phyloP scores from a whole-genome alignment of 768 basidiomycete genomes.

The Pleurotus salmoneostramineus region DNA sequence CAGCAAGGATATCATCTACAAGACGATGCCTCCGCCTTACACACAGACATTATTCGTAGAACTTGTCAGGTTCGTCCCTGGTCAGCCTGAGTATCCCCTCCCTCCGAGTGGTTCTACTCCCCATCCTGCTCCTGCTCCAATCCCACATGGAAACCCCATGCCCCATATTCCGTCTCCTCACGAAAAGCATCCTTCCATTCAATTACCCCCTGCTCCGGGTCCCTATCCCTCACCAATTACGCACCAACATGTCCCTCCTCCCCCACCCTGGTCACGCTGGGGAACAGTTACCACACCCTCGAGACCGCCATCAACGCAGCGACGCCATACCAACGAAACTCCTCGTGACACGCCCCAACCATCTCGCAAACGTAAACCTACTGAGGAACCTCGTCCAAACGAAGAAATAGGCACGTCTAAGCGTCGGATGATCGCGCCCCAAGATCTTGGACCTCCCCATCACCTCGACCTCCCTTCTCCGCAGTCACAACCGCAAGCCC shows the following conservation, averaged over 20 bases:
- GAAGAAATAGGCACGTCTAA: slow-evolving; percentile 16
- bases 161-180: slow-evolving; percentile 11
- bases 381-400: slow-evolving; percentile 27
- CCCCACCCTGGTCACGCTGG: slow-evolving; percentile 48
- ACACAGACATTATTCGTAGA: slow-evolving; percentile 73
- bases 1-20: slow-evolving; percentile 69
- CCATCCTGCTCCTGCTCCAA: slow-evolving; percentile 17
- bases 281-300: slow-evolving; percentile 41
- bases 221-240: slow-evolving; percentile 1
- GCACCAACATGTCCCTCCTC: slow-evolving; percentile 17
- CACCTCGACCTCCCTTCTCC: slow-evolving; percentile 34
- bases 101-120: slow-evolving; percentile 18
- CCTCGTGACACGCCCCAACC: slow-evolving; percentile 32
- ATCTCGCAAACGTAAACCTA: slow-evolving; percentile 42
- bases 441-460: slow-evolving; percentile 9
- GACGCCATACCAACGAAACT: slow-evolving; percentile 30
- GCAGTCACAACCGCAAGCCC: slow-evolving; percentile 20
- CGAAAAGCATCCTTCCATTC: slow-evolving; percentile 12
- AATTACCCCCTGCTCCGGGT: slow-evolving; percentile 10
- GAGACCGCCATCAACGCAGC: slow-evolving; percentile 40
- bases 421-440: not conserved
- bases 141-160: slow-evolving; percentile 10
- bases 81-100: slow-evolving; percentile 36
- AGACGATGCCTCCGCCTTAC: slow-evolving; percentile 59
- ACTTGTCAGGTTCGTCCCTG: slow-evolving; percentile 59